Evolutionary conservation across 768 basidiomycete genomes (phyloP), one percentile per base, ranked within the genome.

Genomic region (Suillus decipiens): DNA sequence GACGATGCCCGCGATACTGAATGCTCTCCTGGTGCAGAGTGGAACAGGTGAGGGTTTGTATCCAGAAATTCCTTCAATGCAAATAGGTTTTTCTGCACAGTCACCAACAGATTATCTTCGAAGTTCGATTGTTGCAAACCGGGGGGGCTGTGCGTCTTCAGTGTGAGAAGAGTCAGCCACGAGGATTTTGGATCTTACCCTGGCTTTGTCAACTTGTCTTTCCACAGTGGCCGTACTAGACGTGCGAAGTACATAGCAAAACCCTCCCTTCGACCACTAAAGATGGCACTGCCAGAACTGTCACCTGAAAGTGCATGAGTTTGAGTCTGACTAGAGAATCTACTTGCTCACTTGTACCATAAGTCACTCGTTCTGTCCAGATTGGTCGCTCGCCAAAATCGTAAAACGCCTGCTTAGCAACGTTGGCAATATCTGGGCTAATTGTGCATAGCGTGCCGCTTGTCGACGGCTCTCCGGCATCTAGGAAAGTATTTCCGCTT

Each of bases 181-280:
- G 36, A 24, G 17, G 19, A 43, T 36, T 11, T 8, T 17, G 36
- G 42, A 12, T 73, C 83, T 59, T 75, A 90, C 92, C 85, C 80
- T 24, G 80, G 67, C 60, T 79, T 82, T 2, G 90, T 92, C 59
- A 99, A 77, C 69, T 89, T 93, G 58, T 84, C 80, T 68, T 88
- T 90, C 96, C 97, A 98, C 64, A 97, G 81, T 1, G 94, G 92
- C 37, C 94, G 80, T 24, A 97, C 78, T 31, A 97, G 81, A 50
- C 97, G 84, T 8, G 93, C 86, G 72, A 99, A 87, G 73, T 95
- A 95, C 34, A 96, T 75, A 0, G 89, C 89, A 55, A 99, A 82
- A 2, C 93, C 96, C 77, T 97, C 93, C 63, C 95, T 84, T 61
- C 95, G 84, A 36, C 95, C 92, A 67, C 93, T 95, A 75, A 91